Conservation (phyloP, 345 rosid genomes). For the Durio zibethinus region DNA sequence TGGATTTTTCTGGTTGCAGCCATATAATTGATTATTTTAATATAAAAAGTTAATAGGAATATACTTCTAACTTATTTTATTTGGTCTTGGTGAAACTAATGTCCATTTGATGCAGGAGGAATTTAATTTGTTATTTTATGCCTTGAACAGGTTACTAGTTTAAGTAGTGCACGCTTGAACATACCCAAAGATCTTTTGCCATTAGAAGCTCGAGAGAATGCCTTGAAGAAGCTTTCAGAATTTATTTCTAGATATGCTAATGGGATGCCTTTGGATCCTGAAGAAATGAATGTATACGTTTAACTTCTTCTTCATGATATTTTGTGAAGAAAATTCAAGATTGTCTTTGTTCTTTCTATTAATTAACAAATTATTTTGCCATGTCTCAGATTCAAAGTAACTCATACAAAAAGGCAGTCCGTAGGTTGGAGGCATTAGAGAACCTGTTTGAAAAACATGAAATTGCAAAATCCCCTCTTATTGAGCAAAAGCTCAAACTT, state of each 20-base stretch:
- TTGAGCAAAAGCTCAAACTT: conserved; percentile 73
- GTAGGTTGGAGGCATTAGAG: conserved; percentile 85
- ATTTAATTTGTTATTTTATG: conserved; percentile 21
- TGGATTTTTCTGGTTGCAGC: background rate
- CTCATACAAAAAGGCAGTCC: conserved; percentile 71
- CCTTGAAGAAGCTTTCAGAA: conserved; percentile 74
- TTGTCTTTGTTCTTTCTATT: conserved; percentile 10
- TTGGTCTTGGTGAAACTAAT: background rate
- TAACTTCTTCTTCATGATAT: conserved; percentile 7
- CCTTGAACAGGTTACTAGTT: conserved; percentile 55
- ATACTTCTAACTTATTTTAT: background rate
- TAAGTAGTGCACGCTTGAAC: conserved; percentile 76
- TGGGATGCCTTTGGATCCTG: conserved; percentile 83
- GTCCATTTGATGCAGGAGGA: conserved; percentile 7
- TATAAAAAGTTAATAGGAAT: background rate
- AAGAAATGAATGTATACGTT: conserved; percentile 75
- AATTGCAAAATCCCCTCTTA: conserved; percentile 82
- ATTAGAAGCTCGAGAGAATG: conserved; percentile 83
- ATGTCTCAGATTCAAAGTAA: conserved; percentile 58
- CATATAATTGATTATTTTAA: background rate
- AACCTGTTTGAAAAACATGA: conserved; percentile 82
- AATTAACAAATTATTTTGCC: background rate
- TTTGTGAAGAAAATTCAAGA: background rate
- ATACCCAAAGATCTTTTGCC: conserved; percentile 83
- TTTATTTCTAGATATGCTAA: conserved; percentile 69